phyloP scores from a whole-genome alignment of 495 filamentous ascomycete genomes.

The Tuber brumale region DNA sequence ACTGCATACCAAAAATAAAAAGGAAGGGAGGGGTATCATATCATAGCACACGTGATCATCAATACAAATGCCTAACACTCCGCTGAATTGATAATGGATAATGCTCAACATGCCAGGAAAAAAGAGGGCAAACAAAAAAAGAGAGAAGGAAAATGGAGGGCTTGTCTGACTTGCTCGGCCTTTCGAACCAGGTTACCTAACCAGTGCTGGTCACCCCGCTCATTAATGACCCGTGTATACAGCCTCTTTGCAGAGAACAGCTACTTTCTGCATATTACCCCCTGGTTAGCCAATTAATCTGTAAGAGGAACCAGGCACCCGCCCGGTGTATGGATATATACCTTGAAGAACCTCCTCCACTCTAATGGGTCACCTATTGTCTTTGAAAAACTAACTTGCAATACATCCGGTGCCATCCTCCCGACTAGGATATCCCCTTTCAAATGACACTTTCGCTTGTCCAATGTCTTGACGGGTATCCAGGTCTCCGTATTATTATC shows the following conservation, averaged over 20 bases:
- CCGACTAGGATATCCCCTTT: slow-evolving; percentile 81
- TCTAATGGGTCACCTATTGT: slow-evolving; percentile 92
- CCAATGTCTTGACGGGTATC: slow-evolving; percentile 65
- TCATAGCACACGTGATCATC: slow-evolving; percentile 1
- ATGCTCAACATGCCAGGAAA: neutral
- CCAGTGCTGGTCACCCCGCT: slow-evolving; percentile 24
- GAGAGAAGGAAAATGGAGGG: slow-evolving; percentile 19
- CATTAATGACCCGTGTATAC: slow-evolving; percentile 38
- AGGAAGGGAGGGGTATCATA: neutral
- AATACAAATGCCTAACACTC: neutral
- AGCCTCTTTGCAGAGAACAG: slow-evolving; percentile 40
- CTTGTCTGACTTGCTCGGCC: slow-evolving; percentile 24
- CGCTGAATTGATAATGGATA: neutral
- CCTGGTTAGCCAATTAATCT: slow-evolving; percentile 11
- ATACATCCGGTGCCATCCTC: slow-evolving; percentile 55
- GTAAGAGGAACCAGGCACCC: neutral
- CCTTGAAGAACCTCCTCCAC: slow-evolving; percentile 95
- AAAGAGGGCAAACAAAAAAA: slow-evolving; percentile 10
- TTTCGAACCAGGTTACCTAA: slow-evolving; percentile 25
- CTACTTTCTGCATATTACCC: slow-evolving; percentile 35
- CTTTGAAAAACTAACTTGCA: slow-evolving; percentile 90
- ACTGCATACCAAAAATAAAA: neutral
- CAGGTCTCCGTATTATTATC: slow-evolving; percentile 42
- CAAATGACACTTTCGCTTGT: slow-evolving; percentile 70
- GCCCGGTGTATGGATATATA: slow-evolving; percentile 18